Percentiles rank a stretch among this genome's conserved stretches.
Conservation (phyloP, 495 filamentous ascomycete genomes). For the Pseudevernia furfuracea region DNA sequence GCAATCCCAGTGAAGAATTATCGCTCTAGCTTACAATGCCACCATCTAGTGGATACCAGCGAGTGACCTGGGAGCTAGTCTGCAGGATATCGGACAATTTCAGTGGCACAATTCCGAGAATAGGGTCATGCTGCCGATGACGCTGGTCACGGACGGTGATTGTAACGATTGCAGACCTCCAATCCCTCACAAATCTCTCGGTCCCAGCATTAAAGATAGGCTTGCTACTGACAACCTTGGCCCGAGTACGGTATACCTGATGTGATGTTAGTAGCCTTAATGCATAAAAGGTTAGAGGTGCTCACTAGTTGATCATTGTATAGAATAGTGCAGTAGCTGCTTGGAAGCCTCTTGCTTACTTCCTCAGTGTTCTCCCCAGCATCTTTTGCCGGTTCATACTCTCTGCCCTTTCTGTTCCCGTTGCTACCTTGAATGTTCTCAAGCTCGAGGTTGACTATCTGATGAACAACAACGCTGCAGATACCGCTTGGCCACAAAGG, state of each 20-base stretch:
- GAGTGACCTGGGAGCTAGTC: slow-evolving; percentile 70
- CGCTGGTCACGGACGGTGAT: slow-evolving; percentile 80
- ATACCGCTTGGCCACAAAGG: slow-evolving; percentile 89
- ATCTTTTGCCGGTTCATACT: slow-evolving; percentile 86
- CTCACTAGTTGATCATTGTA: slow-evolving; percentile 76
- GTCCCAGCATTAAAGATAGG: slow-evolving; percentile 96
- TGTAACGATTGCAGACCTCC: slow-evolving; percentile 78
- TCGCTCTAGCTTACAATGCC: slow-evolving; percentile 39
- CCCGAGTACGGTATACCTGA: slow-evolving; percentile 74
- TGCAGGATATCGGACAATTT: slow-evolving; percentile 81
- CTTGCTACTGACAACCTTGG: slow-evolving; percentile 84
- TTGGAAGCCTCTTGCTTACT: slow-evolving; percentile 66
- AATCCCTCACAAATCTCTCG: slow-evolving; percentile 90
- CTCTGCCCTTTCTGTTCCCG: slow-evolving; percentile 62
- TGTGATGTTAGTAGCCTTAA: neutral
- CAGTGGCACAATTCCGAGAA: slow-evolving; percentile 82
- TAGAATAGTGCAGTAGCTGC: slow-evolving; percentile 83
- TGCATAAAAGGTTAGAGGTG: neutral
- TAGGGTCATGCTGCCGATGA: slow-evolving; percentile 86
- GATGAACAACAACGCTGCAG: slow-evolving; percentile 75
- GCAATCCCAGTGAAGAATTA: slow-evolving; percentile 45
- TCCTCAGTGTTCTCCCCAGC: slow-evolving; percentile 79
- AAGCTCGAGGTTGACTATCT: slow-evolving; percentile 89
- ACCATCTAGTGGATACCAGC: slow-evolving; percentile 62
- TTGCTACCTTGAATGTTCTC: slow-evolving; percentile 68